Evolutionary conservation across 768 basidiomycete genomes (phyloP).

Genomic region (Sporobolomyces roseus): DNA sequence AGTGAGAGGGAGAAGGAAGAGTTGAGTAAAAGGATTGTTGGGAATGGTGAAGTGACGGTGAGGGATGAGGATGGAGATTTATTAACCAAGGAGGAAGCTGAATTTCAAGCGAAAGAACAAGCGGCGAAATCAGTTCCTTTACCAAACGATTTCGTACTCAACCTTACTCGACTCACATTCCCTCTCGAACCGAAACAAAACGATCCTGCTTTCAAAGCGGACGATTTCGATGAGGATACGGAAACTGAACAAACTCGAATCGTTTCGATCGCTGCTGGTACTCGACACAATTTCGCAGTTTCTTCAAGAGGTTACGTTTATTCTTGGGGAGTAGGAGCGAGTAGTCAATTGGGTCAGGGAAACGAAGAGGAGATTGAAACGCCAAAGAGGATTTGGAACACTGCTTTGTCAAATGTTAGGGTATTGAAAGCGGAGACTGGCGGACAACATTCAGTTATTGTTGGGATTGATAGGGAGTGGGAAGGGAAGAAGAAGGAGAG

Average conservation of each 20-base stretch:
- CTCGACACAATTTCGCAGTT: conserved; percentile 52
- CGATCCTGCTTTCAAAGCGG: conserved; percentile 47
- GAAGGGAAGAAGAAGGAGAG: conserved; percentile 7
- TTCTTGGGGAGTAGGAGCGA: conserved; percentile 51
- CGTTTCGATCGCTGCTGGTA: conserved; percentile 50
- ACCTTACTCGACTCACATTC: conserved; percentile 50
- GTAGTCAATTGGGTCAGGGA: conserved; percentile 52
- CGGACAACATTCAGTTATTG: conserved; percentile 49
- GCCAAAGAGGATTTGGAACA: conserved; percentile 45
- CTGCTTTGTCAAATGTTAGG: conserved; percentile 41
- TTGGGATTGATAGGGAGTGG: conserved; percentile 26
- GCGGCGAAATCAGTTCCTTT: conserved; percentile 43
- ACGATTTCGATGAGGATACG: conserved; percentile 32
- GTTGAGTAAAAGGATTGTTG: conserved; percentile 18
- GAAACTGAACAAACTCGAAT: conserved; percentile 47
- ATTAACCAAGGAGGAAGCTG: conserved; percentile 34
- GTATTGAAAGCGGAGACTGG: conserved; percentile 48
- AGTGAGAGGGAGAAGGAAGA: conserved; percentile 18
- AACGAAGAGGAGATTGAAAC: conserved; percentile 48
- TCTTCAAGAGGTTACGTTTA: conserved; percentile 51
- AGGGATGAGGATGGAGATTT: conserved; percentile 31
- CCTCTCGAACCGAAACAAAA: conserved; percentile 48
- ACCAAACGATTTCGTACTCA: conserved; percentile 48
- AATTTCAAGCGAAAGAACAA: conserved; percentile 42
- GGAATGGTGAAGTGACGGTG: conserved; percentile 34